Evolutionary conservation across 495 filamentous ascomycete species (phyloP).

Genomic region (Xylaria palmicola): DNA sequence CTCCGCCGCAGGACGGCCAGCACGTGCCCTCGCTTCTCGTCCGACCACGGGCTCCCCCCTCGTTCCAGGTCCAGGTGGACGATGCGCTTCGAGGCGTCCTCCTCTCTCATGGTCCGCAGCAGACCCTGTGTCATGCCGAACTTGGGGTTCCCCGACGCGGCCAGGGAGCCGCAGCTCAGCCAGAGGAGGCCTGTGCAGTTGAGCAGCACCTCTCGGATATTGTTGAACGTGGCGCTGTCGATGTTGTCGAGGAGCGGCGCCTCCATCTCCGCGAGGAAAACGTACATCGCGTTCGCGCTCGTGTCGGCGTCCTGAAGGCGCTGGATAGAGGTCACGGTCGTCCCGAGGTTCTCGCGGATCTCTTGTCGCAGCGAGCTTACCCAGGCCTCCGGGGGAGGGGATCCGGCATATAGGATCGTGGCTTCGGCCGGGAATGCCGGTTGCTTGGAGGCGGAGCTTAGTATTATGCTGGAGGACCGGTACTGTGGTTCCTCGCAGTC

Average conservation of each 20-base stretch:
- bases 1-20: conserved; percentile 3
- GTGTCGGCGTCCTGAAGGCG: conserved; percentile 7
- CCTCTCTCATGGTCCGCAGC: conserved; percentile 16
- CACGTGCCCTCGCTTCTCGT: conserved; percentile 4
- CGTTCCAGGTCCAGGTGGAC: conserved; percentile 20
- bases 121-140: conserved; percentile 15
- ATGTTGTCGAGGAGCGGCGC: conserved; percentile 15
- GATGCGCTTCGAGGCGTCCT: conserved; percentile 15
- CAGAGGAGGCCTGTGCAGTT: conserved; percentile 15
- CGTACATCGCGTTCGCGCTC: conserved; percentile 13
- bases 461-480: conserved; percentile 10
- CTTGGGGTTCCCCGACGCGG: not conserved
- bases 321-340: not conserved
- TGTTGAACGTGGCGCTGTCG: conserved; percentile 7
- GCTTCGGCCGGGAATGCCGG: not conserved
- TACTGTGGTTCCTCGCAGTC: conserved; percentile 19
- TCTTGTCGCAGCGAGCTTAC: not conserved
- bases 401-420: conserved; percentile 2
- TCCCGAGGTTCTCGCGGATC: not conserved
- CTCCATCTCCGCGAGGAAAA: conserved; percentile 18
- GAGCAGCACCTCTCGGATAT: conserved; percentile 10
- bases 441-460: conserved; percentile 5
- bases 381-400: conserved; percentile 9
- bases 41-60: not conserved
- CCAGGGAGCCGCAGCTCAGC: conserved; percentile 17